Percentiles rank a stretch among this genome's conserved stretches.
phyloP scores from a whole-genome alignment of 306 rosid genomes.

The Mimosa bimucronata region DNA sequence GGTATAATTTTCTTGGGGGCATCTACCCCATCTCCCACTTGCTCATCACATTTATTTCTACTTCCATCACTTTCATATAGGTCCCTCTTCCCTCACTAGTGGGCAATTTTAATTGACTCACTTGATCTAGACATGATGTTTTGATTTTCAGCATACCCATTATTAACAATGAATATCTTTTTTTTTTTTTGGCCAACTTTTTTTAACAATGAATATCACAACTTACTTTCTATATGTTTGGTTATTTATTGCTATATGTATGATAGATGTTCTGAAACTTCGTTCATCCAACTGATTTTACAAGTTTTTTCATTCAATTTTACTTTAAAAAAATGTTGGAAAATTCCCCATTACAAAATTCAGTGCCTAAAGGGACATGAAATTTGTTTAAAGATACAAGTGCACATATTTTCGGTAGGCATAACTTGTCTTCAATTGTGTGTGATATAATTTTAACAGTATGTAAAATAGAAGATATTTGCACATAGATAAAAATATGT shows the following conservation, averaged over 20 bases:
- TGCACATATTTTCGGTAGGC: not conserved
- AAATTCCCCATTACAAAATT: too few relatives aligned
- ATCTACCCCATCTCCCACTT: not conserved
- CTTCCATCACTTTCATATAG: constrained; percentile 29
- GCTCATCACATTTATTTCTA: not conserved
- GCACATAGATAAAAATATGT: too few relatives aligned
- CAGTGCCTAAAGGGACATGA: too few relatives aligned
- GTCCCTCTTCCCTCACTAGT: not conserved
- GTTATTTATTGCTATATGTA: not conserved
- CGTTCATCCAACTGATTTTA: not conserved
- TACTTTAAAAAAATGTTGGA: not conserved
- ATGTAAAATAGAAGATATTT: too few relatives aligned
- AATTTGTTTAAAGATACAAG: too few relatives aligned
- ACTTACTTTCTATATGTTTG: not conserved
- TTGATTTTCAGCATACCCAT: not conserved
- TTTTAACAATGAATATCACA: not conserved
- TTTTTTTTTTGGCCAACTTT: too few relatives aligned
- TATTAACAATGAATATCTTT: not conserved
- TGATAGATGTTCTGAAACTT: not conserved
- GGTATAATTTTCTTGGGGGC: not conserved
- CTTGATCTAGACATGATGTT: not conserved
- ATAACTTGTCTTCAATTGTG: not conserved
- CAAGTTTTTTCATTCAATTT: not conserved
- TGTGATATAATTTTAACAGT: too few relatives aligned
- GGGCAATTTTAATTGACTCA: not conserved